A percentile compares a stretch with the other conserved stretches of the same genome.
phyloP scores from a whole-genome alignment of 176 grass and related monocot species.

The Tuctoria greenei region DNA sequence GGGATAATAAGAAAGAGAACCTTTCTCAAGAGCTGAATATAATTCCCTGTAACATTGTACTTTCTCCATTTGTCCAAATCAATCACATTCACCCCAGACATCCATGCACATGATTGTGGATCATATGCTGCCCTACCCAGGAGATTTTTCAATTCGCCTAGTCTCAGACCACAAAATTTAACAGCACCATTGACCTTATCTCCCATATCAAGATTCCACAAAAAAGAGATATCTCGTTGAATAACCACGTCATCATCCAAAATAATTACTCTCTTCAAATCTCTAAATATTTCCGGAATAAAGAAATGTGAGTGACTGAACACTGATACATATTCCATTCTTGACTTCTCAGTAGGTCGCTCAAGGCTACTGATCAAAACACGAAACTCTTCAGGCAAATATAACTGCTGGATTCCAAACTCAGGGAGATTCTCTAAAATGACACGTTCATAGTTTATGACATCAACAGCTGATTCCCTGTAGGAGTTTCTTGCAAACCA shows the following conservation, averaged over 20 bases:
- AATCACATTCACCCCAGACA: conserved; percentile 91
- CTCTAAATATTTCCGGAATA: conserved; percentile 94
- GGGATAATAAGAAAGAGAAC: conserved; percentile 42
- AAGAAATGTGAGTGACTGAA: conserved; percentile 98
- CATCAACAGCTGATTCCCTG: conserved; percentile 58
- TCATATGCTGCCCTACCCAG: conserved; percentile 70
- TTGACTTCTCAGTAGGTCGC: conserved; percentile 59
- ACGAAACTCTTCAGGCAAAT: conserved; percentile 89
- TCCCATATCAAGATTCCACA: conserved; percentile 91
- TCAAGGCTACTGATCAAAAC: conserved; percentile 76
- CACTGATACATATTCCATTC: conserved; percentile 78
- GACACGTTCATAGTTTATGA: conserved; percentile 80
- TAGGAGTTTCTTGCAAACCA: conserved; percentile 91
- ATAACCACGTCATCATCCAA: conserved; percentile 97
- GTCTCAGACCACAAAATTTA: conserved; percentile 77
- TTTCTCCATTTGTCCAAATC: conserved; percentile 97
- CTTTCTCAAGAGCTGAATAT: conserved; percentile 70
- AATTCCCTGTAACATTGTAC: conserved; percentile 76
- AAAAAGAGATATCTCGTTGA: conserved; percentile 84
- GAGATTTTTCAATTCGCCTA: conserved; percentile 69
- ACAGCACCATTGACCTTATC: conserved; percentile 89
- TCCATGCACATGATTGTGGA: conserved; percentile 89
- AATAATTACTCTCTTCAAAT: conserved; percentile 81
- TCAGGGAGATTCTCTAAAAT: conserved; percentile 57
- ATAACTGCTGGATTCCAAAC: conserved; percentile 49